Conservation (phyloP, 202 grass and related monocot genomes). For the Schoenoplectus triqueter region DNA sequence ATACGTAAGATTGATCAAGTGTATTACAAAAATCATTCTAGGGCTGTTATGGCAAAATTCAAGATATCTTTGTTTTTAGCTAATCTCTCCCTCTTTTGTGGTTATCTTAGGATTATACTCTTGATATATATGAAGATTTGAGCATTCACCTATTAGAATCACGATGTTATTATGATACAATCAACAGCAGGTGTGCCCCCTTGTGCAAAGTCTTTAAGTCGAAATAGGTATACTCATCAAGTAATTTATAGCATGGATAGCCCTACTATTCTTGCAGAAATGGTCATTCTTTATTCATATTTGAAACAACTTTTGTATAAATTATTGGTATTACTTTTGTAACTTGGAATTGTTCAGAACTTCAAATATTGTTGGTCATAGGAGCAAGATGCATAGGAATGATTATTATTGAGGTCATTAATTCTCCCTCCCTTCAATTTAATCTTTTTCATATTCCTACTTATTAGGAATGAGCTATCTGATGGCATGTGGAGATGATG, state of each 20-base stretch:
- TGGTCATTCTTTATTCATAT: constrained; percentile 1
- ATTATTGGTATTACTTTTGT: background rate
- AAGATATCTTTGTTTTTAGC: background rate
- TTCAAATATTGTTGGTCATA: background rate
- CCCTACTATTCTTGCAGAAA: constrained; percentile 16
- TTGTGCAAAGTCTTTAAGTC: background rate
- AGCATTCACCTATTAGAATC: constrained; percentile 59
- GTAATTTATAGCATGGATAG: background rate
- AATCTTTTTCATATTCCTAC: constrained; percentile 19
- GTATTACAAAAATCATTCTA: background rate
- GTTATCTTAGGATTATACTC: constrained; percentile 67
- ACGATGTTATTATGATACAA: constrained; percentile 62
- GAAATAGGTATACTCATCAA: background rate
- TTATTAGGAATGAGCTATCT: constrained; percentile 62
- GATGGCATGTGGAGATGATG: constrained; percentile 60
- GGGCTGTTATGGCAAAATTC: background rate
- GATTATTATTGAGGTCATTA: constrained; percentile 24
- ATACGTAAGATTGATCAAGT: background rate
- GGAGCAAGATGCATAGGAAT: constrained; percentile 5
- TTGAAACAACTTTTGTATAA: background rate
- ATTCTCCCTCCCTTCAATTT: background rate
- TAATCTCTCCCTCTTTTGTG: constrained; percentile 28
- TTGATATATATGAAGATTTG: constrained; percentile 61
- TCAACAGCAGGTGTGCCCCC: constrained; percentile 46
- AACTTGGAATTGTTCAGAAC: background rate